phyloP scores from a whole-genome alignment of 2,329 filamentous ascomycete genomes.

The Penicillium sp. region DNA sequence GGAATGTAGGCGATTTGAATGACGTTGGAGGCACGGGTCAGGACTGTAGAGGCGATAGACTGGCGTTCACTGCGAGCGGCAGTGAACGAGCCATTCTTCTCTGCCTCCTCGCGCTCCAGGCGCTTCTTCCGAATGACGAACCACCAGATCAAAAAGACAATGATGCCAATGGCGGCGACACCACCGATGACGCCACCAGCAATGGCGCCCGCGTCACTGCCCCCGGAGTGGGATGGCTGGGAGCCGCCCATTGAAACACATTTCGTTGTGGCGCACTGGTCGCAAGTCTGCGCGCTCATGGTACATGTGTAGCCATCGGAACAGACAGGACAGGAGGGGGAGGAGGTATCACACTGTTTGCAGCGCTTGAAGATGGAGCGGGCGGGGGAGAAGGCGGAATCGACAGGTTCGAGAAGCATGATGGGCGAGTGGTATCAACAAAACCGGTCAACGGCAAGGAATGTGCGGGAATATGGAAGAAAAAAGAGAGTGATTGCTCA shows the following conservation, averaged over 20 bases:
- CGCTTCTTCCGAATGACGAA: slow-evolving; percentile 81
- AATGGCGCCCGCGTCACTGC: slow-evolving; percentile 78
- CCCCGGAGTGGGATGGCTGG: slow-evolving; percentile 31
- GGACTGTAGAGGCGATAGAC: slow-evolving; percentile 91
- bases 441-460: slow-evolving; percentile 25
- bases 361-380: slow-evolving; percentile 48
- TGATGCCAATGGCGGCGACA: slow-evolving; percentile 69
- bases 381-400: slow-evolving; percentile 23
- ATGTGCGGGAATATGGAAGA: slow-evolving; percentile 5
- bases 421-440: slow-evolving; percentile 21
- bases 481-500: slow-evolving; percentile 34
- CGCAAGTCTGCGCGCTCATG: slow-evolving; percentile 61
- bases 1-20: slow-evolving; percentile 99
- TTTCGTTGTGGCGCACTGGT: slow-evolving; percentile 58
- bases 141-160: slow-evolving; percentile 81
- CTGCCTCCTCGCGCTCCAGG: slow-evolving; percentile 60
- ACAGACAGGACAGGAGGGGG: slow-evolving; percentile 65
- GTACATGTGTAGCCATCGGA: slow-evolving; percentile 58
- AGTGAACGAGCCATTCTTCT: slow-evolving; percentile 55
- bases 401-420: slow-evolving; percentile 30
- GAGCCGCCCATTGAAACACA: slow-evolving; percentile 38
- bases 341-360: slow-evolving; percentile 55
- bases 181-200: slow-evolving; percentile 90
- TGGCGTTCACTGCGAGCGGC: slow-evolving; percentile 66
- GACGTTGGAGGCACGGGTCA: slow-evolving; percentile 95